Evolutionary conservation across 345 rosid species (phyloP).

Genomic region (Limnanthes douglasii): DNA sequence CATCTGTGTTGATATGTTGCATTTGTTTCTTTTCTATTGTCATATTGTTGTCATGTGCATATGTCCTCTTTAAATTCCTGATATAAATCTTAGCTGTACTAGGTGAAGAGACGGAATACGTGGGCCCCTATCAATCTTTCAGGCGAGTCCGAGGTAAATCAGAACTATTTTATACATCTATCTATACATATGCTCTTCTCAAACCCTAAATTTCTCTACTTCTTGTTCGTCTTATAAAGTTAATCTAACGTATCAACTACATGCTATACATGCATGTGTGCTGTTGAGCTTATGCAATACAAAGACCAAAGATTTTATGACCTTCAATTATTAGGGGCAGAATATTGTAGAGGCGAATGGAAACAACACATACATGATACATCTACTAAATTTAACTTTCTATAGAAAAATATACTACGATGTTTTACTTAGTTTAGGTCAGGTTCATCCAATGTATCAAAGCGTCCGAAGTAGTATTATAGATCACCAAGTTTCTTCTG

Average conservation of each 20-base stretch:
- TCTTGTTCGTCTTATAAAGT: not conserved
- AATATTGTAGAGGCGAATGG: no score
- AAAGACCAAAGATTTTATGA: no score
- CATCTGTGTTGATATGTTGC: not conserved
- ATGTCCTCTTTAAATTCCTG: conserved; percentile 7
- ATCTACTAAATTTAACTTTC: no score
- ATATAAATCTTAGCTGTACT: conserved; percentile 9
- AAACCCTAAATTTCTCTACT: not conserved
- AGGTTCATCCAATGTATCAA: no score
- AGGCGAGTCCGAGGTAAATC: conserved; percentile 23
- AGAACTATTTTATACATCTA: no score
- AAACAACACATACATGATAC: no score
- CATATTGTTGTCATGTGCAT: not conserved
- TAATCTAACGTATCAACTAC: not conserved
- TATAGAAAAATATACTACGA: no score
- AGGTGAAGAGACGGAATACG: conserved; percentile 87
- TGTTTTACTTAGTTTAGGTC: no score
- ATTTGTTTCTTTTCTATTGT: not conserved
- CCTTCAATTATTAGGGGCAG: no score
- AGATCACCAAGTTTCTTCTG: conserved; percentile 4
- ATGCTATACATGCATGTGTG: no score
- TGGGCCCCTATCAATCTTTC: conserved; percentile 74
- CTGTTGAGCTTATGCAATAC: no score
- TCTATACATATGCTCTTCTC: not conserved
- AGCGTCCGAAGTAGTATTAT: no score